Evolutionary conservation across 2,329 filamentous ascomycete genomes (phyloP).

Genomic region (Proliferodiscus dingleyae): DNA sequence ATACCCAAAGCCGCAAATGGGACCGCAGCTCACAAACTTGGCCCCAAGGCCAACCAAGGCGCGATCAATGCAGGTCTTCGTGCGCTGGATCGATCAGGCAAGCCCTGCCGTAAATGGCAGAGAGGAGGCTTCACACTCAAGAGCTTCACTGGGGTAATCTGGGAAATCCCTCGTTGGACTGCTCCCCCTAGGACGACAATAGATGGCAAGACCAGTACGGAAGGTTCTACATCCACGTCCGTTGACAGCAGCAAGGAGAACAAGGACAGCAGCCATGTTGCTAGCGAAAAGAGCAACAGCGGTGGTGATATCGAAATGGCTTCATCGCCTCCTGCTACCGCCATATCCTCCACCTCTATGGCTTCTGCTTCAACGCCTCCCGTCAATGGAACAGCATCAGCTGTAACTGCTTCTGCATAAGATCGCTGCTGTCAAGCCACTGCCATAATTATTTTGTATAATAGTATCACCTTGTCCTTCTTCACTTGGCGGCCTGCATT

Average conservation of each 20-base stretch:
- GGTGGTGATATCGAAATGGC: conserved; percentile 54
- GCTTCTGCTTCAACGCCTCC: conserved; percentile 32
- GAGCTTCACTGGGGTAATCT: conserved; percentile 84
- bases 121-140: conserved; percentile 79
- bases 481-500: background rate
- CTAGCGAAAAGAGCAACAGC: conserved; percentile 54
- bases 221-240: conserved; percentile 39
- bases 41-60: conserved; percentile 93
- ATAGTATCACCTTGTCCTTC: background rate
- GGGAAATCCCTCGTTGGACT: conserved; percentile 80
- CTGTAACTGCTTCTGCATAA: conserved; percentile 13
- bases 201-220: conserved; percentile 38
- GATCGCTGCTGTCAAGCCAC: background rate
- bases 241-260: conserved; percentile 58
- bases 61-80: conserved; percentile 96
- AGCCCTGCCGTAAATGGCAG: conserved; percentile 88
- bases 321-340: conserved; percentile 41
- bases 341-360: conserved; percentile 5
- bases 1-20: conserved; percentile 37
- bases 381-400: conserved; percentile 9
- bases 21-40: conserved; percentile 67
- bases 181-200: conserved; percentile 58
- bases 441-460: background rate
- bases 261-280: conserved; percentile 53
- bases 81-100: conserved; percentile 85